Conservation (phyloP, 2,329 filamentous ascomycete species). For the Emergomyces pasteurianus region DNA sequence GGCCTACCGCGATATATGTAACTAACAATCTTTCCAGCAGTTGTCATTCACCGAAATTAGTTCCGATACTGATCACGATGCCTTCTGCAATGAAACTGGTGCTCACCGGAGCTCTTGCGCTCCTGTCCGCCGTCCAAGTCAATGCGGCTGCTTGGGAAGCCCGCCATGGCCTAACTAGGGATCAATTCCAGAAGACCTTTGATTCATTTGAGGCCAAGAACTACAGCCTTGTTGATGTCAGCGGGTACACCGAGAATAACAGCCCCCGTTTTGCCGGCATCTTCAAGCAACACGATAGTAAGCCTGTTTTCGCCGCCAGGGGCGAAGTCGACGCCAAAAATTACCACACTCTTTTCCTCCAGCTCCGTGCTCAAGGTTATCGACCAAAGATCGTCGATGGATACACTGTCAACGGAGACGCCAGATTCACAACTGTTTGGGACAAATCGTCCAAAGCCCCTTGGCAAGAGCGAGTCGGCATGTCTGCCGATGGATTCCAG, state of each 20-base stretch:
- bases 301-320: not conserved
- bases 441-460: slow-evolving; percentile 3
- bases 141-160: slow-evolving; percentile 4
- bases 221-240: not conserved
- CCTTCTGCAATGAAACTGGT: slow-evolving; percentile 3
- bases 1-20: not conserved
- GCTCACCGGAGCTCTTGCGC: slow-evolving; percentile 2
- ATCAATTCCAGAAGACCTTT: slow-evolving; percentile 5
- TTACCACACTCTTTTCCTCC: not conserved
- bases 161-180: not conserved
- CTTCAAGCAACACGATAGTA: not conserved
- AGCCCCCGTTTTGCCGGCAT: slow-evolving; percentile 1
- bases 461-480: slow-evolving; percentile 1
- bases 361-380: slow-evolving; percentile 5
- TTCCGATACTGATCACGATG: not conserved
- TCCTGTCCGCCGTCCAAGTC: slow-evolving; percentile 2
- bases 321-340: not conserved
- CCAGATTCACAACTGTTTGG: slow-evolving; percentile 5
- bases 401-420: slow-evolving; percentile 5
- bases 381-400: slow-evolving; percentile 6
- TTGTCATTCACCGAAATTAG: not conserved
- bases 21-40: not conserved
- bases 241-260: not conserved
- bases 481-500: not conserved
- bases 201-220: not conserved